Conservation (phyloP, 805 yeast genomes). For the Starmerella bombi region DNA sequence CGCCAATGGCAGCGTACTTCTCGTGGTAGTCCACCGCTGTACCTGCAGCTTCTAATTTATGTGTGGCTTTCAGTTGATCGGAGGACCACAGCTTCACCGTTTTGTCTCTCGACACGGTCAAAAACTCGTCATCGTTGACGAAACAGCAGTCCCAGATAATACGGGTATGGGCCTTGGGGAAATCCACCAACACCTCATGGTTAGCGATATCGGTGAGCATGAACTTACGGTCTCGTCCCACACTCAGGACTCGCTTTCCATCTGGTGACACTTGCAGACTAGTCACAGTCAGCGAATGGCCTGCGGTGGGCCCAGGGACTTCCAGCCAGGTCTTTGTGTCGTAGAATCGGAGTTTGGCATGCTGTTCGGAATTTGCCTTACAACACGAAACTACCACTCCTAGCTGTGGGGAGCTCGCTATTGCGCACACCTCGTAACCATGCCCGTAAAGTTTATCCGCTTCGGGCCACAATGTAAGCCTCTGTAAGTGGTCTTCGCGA, state of each 20-base stretch:
- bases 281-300: constrained; percentile 74
- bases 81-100: constrained; percentile 37
- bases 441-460: constrained; percentile 91
- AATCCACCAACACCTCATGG: constrained; percentile 21
- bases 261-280: constrained; percentile 63
- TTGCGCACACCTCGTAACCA: constrained; percentile 81
- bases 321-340: constrained; percentile 47
- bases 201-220: constrained; percentile 49
- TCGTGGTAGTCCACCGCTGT: constrained; percentile 18
- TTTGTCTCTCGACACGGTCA: constrained; percentile 82
- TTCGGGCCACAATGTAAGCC: constrained; percentile 92
- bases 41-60: constrained; percentile 12
- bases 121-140: constrained; percentile 40
- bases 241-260: constrained; percentile 52
- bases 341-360: constrained; percentile 75
- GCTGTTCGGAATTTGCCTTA: constrained; percentile 67
- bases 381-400: constrained; percentile 76
- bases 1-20: constrained; percentile 14
- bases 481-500: constrained; percentile 76
- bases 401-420: constrained; percentile 56
- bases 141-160: constrained; percentile 94
- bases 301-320: constrained; percentile 33
- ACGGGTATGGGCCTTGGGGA: constrained; percentile 72
- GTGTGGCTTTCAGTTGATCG: constrained; percentile 17
- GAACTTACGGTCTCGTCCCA: constrained; percentile 80